Conservation (phyloP, 345 rosid species). For the Cardamine chenopodiifolia region DNA sequence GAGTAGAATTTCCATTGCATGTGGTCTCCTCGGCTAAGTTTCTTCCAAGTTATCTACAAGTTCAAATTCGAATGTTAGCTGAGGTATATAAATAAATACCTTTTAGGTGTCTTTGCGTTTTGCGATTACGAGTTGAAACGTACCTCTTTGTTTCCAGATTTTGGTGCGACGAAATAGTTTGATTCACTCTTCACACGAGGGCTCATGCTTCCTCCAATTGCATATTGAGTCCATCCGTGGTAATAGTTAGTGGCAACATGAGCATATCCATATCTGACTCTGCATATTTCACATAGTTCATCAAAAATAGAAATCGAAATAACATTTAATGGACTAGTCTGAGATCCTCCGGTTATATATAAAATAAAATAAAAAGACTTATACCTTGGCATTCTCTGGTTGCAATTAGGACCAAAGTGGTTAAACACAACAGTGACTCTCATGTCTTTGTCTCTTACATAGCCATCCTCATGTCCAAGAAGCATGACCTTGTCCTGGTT, state of each 20-base stretch:
- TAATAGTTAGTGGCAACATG: slow-evolving; percentile 74
- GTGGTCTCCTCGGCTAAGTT: slow-evolving; percentile 31
- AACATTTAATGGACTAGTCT: background rate
- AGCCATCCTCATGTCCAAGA: slow-evolving; percentile 75
- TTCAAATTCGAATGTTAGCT: background rate
- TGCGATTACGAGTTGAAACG: background rate
- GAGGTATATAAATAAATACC: background rate
- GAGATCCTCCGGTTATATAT: background rate
- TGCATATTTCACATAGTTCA: slow-evolving; percentile 34
- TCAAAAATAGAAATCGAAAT: background rate
- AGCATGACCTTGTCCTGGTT: slow-evolving; percentile 91
- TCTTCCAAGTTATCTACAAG: slow-evolving; percentile 61
- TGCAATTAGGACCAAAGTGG: slow-evolving; percentile 86
- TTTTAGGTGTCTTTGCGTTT: background rate
- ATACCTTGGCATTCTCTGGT: slow-evolving; percentile 84
- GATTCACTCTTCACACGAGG: slow-evolving; percentile 81
- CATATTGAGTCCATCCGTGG: slow-evolving; percentile 81
- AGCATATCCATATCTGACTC: slow-evolving; percentile 75
- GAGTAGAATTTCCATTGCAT: slow-evolving; percentile 66
- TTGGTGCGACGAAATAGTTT: slow-evolving; percentile 68
- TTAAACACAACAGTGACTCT: slow-evolving; percentile 68
- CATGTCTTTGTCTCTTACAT: slow-evolving; percentile 59
- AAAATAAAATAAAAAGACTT: background rate
- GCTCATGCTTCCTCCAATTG: slow-evolving; percentile 81
- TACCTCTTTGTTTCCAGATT: slow-evolving; percentile 55